Evolutionary conservation across 257 asterid species (phyloP), one percentile per base, ranked within the genome.

Genomic region (Solanum arcanum): DNA sequence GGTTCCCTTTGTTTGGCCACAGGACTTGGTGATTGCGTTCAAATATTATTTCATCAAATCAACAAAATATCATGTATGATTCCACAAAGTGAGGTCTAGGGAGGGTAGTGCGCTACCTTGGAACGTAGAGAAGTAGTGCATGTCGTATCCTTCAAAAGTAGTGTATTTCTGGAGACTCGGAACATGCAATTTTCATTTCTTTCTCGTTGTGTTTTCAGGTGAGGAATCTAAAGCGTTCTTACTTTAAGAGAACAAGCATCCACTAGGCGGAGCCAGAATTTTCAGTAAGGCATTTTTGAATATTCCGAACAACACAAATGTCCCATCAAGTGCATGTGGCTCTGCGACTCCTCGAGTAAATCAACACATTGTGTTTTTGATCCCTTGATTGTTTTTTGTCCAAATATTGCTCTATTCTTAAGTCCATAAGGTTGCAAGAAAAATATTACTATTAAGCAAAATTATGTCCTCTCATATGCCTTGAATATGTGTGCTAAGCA

Each of bases 1-100:
- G 99, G 99, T 88, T 97, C 99, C 76, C 91, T 97, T 88, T 96
- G 99, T 90, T 91, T 97, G 93, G 99, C 99, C 82, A 97, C 98
- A 23, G 99, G 99, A 88, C 92, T 95, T 68, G 99, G 99, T 62
- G 95, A 95, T 42, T 13, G 89, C 10, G n/a, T 52, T 52, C 62
- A 52, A 18, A 18, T 7, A 1, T 52, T 52, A 52, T 6, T 18
- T 56, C 64, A 7, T 56, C 64, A 56, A 56, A 18, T 56, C 64
- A 18, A 52, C 62, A 18, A 56, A 10, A 56, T 18, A 56, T 56
- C 35, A 33, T 33, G 35, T 33, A 33, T 33, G 3, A 33, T 33
- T 0, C 4, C 4, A 33, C 35, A 33, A 33, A 33, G 4, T 33
- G 35, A 33, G 35, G 35, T 33, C 35, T 33, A 4, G 35, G 33